These are phyloP conservation scores for Fusarium tricinctum DNA, from an alignment of 2,329 filamentous ascomycete genomes.

Conservation along the genomic window DNA sequence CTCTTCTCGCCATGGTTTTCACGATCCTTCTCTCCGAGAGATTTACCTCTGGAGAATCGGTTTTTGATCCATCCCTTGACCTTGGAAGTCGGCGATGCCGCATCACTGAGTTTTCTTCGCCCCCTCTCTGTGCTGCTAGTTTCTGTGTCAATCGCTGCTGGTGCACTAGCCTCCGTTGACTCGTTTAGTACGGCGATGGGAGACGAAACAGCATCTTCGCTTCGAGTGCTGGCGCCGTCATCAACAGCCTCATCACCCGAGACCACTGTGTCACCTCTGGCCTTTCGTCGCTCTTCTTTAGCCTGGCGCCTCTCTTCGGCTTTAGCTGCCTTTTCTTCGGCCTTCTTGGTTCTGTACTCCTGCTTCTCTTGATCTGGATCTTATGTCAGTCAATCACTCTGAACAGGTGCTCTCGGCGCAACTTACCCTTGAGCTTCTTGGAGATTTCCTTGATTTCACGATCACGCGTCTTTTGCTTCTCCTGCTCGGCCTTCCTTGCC, in stretches of 20 bases:
- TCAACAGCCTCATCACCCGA: conserved; percentile 29
- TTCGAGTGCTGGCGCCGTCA: conserved; percentile 28
- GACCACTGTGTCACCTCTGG: conserved; percentile 46
- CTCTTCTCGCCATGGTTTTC: conserved; percentile 56
- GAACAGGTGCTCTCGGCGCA: neutral
- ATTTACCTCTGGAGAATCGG: conserved; percentile 63
- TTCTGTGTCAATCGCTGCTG: conserved; percentile 33
- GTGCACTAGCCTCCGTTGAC: conserved; percentile 8
- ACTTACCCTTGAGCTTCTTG: conserved; percentile 71
- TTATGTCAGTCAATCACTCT: conserved; percentile 49
- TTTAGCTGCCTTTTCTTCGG: conserved; percentile 59
- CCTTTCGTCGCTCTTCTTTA: conserved; percentile 68
- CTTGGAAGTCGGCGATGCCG: conserved; percentile 55
- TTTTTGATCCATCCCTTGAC: conserved; percentile 70
- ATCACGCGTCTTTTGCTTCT: conserved; percentile 63
- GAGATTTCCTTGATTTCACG: conserved; percentile 67
- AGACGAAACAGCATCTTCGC: conserved; percentile 22
- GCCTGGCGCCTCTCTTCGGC: conserved; percentile 66
- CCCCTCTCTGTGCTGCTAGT: conserved; percentile 31
- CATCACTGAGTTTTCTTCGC: conserved; percentile 40
- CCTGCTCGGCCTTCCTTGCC: conserved; percentile 66
- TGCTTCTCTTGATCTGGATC: conserved; percentile 62
- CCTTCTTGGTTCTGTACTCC: conserved; percentile 52
- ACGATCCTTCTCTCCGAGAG: conserved; percentile 57
- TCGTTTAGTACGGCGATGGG: conserved; percentile 7